Conservation (phyloP, 2,329 filamentous ascomycete genomes). For the Ophiostoma montium region DNA sequence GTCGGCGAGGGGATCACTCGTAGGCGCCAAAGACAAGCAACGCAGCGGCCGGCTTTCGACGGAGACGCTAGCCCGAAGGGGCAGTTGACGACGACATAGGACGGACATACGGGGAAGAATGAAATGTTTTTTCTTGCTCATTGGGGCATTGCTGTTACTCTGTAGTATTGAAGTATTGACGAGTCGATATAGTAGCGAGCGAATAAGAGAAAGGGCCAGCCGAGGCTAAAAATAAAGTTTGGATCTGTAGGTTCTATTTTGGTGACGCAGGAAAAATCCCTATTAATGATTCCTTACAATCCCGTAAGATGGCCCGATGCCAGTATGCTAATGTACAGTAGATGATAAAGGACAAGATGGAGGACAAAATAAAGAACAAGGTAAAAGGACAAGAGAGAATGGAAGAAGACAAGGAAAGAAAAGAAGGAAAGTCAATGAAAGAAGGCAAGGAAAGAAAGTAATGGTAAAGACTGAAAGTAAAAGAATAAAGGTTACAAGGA, state of each 20-base stretch:
- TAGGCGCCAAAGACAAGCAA: background rate
- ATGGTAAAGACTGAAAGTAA: too few species aligned
- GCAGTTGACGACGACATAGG: background rate
- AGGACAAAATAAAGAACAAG: background rate
- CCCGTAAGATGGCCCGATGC: background rate
- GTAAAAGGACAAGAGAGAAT: background rate
- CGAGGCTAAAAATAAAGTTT: background rate
- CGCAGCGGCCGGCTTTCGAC: background rate
- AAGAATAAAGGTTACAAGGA: too few species aligned
- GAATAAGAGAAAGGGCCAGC: background rate
- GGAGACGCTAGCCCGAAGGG: conserved; percentile 1
- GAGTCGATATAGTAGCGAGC: background rate
- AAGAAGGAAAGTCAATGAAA: background rate
- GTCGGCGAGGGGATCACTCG: background rate
- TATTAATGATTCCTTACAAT: background rate
- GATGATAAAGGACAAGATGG: background rate
- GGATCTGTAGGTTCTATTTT: too few species aligned
- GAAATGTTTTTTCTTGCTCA: background rate
- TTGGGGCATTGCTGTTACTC: background rate
- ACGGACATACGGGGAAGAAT: background rate
- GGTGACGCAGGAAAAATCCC: too few species aligned
- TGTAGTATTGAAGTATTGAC: too few species aligned
- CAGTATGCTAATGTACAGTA: background rate
- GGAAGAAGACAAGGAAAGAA: background rate
- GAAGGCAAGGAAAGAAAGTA: background rate